These are phyloP conservation scores for Geranium rotundifolium DNA, from an alignment of 345 rosid species.

Conservation along the genomic window DNA sequence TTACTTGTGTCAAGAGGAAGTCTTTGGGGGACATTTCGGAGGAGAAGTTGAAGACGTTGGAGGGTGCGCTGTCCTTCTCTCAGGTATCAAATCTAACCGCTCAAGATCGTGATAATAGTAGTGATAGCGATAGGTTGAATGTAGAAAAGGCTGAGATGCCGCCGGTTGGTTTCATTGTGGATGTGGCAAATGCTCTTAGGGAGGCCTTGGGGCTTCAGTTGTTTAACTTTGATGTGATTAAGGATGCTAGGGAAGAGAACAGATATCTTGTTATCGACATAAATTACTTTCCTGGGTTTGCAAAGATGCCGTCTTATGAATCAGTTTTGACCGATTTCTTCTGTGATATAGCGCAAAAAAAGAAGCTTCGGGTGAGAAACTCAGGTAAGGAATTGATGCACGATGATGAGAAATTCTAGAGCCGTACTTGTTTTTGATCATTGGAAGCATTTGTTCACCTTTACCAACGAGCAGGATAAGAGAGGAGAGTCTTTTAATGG, in stretches of 20 bases:
- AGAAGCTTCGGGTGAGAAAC: not conserved
- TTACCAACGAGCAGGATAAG: too few species aligned
- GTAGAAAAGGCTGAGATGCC: slow-evolving; percentile 38
- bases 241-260: slow-evolving; percentile 33
- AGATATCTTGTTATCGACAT: slow-evolving; percentile 52
- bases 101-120: slow-evolving; percentile 19
- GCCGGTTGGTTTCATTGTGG: slow-evolving; percentile 27
- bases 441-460: too few species aligned
- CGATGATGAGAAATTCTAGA: too few species aligned
- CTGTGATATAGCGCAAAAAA: slow-evolving; percentile 21
- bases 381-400: too few species aligned
- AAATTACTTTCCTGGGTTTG: slow-evolving; percentile 56
- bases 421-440: too few species aligned
- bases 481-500: too few species aligned
- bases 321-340: slow-evolving; percentile 40
- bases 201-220: slow-evolving; percentile 32
- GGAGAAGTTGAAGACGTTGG: slow-evolving; percentile 29
- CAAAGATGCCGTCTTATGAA: slow-evolving; percentile 51
- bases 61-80: slow-evolving; percentile 39
- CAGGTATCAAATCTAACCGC: slow-evolving; percentile 41
- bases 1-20: slow-evolving; percentile 46
- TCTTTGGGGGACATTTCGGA: slow-evolving; percentile 45
- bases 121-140: slow-evolving; percentile 21
- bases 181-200: slow-evolving; percentile 40
- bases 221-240: slow-evolving; percentile 57